These are phyloP conservation scores for Mycena filopes DNA, from an alignment of 768 basidiomycete species.

Conservation along the genomic window DNA sequence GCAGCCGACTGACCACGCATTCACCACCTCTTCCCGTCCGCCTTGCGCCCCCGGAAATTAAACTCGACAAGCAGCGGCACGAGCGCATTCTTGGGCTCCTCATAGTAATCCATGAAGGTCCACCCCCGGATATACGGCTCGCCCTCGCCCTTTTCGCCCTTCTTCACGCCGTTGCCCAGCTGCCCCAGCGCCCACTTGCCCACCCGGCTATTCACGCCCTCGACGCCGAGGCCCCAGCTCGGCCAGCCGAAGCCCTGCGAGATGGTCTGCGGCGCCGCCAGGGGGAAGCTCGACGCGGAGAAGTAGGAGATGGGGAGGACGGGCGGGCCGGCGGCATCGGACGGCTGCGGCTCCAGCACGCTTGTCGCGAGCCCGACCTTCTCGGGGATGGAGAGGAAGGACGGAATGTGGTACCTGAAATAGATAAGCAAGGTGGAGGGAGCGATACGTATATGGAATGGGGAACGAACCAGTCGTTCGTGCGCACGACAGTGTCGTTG, in stretches of 20 bases:
- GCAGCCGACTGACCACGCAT: background rate
- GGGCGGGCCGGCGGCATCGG: slow-evolving; percentile 47
- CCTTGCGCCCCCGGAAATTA: slow-evolving; percentile 68
- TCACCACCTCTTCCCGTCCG: slow-evolving; percentile 57
- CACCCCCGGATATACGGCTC: slow-evolving; percentile 74
- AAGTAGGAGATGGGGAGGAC: slow-evolving; percentile 81
- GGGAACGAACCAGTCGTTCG: slow-evolving; percentile 84
- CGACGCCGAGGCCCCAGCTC: slow-evolving; percentile 76
- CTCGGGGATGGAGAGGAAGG: slow-evolving; percentile 86
- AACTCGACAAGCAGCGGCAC: slow-evolving; percentile 80
- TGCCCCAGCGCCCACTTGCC: slow-evolving; percentile 75
- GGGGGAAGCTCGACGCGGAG: slow-evolving; percentile 84
- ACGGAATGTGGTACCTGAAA: slow-evolving; percentile 69
- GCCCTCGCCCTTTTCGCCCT: slow-evolving; percentile 39
- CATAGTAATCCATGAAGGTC: slow-evolving; percentile 80
- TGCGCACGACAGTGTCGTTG: slow-evolving; percentile 73
- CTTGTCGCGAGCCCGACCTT: slow-evolving; percentile 71
- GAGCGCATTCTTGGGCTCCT: slow-evolving; percentile 65
- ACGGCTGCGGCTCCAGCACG: slow-evolving; percentile 57
- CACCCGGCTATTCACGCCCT: slow-evolving; percentile 85
- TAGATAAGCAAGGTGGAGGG: background rate
- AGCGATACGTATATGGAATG: too few relatives aligned
- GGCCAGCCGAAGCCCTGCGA: slow-evolving; percentile 91
- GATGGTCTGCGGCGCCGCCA: slow-evolving; percentile 80
- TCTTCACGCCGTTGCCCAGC: slow-evolving; percentile 45